These are phyloP conservation scores for Beauveria asiatica DNA, from an alignment of 2,329 filamentous ascomycete species.

Conservation along the genomic window DNA sequence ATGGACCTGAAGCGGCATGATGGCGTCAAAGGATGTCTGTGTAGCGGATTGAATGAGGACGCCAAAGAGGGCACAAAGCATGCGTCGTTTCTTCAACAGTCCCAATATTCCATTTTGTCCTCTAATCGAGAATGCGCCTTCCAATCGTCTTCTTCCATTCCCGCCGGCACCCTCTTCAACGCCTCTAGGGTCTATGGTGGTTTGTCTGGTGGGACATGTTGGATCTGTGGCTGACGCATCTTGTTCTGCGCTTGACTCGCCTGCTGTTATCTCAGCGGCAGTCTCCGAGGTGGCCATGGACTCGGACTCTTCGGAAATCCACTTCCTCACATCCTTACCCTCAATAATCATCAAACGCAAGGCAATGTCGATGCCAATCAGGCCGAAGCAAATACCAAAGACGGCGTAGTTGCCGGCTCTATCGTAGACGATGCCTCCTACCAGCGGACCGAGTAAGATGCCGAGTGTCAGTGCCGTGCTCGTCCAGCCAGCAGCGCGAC, in stretches of 20 bases:
- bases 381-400: slow-evolving; percentile 28
- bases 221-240: background rate
- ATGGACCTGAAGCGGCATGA: slow-evolving; percentile 24
- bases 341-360: slow-evolving; percentile 26
- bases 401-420: slow-evolving; percentile 26
- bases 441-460: slow-evolving; percentile 23
- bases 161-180: background rate
- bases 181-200: background rate
- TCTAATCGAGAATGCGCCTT: background rate
- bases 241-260: background rate
- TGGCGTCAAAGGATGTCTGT: slow-evolving; percentile 26
- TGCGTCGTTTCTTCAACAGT: slow-evolving; percentile 22
- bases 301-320: slow-evolving; percentile 14
- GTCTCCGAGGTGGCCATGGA: background rate
- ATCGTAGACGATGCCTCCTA: slow-evolving; percentile 26
- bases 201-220: background rate
- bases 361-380: slow-evolving; percentile 24
- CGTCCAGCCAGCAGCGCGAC: slow-evolving; percentile 26
- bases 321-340: slow-evolving; percentile 23
- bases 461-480: slow-evolving; percentile 26
- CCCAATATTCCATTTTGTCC: slow-evolving; percentile 13
- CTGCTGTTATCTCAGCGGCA: background rate
- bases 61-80: slow-evolving; percentile 26
- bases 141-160: background rate
- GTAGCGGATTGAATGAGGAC: slow-evolving; percentile 26